Base-by-base conservation (phyloP, 2,329 filamentous ascomycete genomes). In the Sporothrix humicola region DNA sequence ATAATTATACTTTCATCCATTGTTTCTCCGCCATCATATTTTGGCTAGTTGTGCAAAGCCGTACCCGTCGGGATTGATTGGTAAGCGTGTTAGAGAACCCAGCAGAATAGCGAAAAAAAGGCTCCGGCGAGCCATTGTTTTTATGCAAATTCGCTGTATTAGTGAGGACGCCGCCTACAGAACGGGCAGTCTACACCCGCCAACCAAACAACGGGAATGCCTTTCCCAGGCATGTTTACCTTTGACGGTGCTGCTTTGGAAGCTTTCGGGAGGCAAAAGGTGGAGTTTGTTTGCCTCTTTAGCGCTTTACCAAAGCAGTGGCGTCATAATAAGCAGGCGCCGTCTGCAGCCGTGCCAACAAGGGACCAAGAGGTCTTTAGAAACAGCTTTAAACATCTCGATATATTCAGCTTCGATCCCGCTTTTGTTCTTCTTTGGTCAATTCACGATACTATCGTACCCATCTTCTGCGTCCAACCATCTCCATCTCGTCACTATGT, bases 401-500 rank as follows among this genome's bases (percentile, higher is more conserved):
- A 37, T 42, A 54, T 52, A 56, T 56, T 20, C 23, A 31, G 2
- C 15, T 17, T 61, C 15, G 15, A 12, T 63, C 42, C 12, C 3
- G 23, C 20, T 3, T n/a, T 13, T 1, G 46, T 37, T 31, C 9
- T 15, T 44, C 56, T 69, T 26, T 54, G 42, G 15, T 48, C 48
- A 20, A 23, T 17, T 8, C 20, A 26, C 26, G 54, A 44, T 12
- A 12, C 26, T 17, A 42, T 37, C 26, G 17, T 31, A 56, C 37
- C 50, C 15, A 52, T 4, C 13, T 8, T 61, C 68, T 12, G 31
- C 44, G 8, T 20, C 37, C 4, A 63, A 63, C 3, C 26, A 69
- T 42, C 23, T 31, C 48, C 50, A 44, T 15, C 31, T 12, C 52
- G 17, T 26, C 63, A 10, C 42, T 61, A 94, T 95, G 92, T 89